Conservation (phyloP, 2,329 filamentous ascomycete genomes). For the Venturia carpophila region DNA sequence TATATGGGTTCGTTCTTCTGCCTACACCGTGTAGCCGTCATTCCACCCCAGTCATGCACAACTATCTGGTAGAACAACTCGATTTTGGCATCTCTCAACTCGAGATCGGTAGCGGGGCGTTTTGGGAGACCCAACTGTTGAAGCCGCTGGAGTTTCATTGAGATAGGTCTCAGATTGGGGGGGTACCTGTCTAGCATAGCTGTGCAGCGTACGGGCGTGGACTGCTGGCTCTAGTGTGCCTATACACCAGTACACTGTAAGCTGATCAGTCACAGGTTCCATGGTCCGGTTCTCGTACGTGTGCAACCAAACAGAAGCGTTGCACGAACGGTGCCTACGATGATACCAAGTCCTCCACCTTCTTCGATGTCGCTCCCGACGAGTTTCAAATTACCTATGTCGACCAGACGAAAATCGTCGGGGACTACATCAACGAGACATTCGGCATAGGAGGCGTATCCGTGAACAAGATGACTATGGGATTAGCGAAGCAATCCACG, state of each 20-base stretch:
- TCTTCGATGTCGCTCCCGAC: slow-evolving; percentile 60
- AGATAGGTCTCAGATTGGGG: too few relatives aligned
- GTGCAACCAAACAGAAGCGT: slow-evolving; percentile 46
- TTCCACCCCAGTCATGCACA: too few relatives aligned
- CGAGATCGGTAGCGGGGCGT: too few relatives aligned
- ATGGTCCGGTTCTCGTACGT: slow-evolving; percentile 52
- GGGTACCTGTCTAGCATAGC: too few relatives aligned
- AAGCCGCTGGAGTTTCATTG: too few relatives aligned
- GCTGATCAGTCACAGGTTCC: slow-evolving; percentile 7
- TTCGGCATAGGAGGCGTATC: slow-evolving; percentile 51
- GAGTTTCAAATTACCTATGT: slow-evolving; percentile 83
- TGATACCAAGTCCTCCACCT: slow-evolving; percentile 67
- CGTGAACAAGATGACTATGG: slow-evolving; percentile 29
- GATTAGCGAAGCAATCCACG: slow-evolving; percentile 47
- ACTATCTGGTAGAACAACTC: too few relatives aligned
- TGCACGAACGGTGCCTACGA: slow-evolving; percentile 57
- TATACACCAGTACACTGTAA: not conserved
- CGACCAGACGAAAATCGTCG: slow-evolving; percentile 67
- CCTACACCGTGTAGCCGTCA: not conserved
- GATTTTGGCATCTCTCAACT: too few relatives aligned
- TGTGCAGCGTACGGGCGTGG: too few relatives aligned
- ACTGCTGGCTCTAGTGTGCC: not conserved
- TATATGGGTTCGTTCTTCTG: slow-evolving; percentile 39
- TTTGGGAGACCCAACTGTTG: too few relatives aligned
- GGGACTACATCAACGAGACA: slow-evolving; percentile 74